Evolutionary conservation across 805 yeast species (phyloP), one percentile per base, ranked within the genome.

Genomic region (Komagataella mondaviorum): DNA sequence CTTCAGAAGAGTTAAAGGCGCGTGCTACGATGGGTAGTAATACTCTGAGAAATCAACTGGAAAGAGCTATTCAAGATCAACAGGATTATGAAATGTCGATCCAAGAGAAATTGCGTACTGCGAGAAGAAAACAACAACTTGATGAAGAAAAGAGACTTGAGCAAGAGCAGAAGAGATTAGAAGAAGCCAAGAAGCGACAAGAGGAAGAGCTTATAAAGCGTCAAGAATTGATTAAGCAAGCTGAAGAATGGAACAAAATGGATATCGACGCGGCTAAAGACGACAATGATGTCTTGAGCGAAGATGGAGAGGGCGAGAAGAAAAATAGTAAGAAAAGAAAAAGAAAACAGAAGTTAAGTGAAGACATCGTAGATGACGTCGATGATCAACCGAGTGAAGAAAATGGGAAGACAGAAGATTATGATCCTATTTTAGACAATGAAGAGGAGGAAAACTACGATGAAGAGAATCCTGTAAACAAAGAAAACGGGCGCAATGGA

Each of bases 1-100:
- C 95, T 2, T 73, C 84, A 23, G 79, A 79, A 17, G 96, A 90
- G 55, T 71, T 93, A 57, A 83, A 81, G 59, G 83, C 89, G 57
- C 81, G 97, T 68, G 91, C 93, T n/a, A 77, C 78, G 57, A 77
- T 88, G 76, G 96, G 96, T 62, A 74, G 80, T 49, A 78, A 81
- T 52, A 85, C 96, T 0, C 72, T 89, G 62, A 71, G 77, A 55
- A 81, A 78, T 53, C 84, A 89, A 62, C 73, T 93, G 56, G 85
- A 77, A 57, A 77, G 83, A 54, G 78, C 83, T 24, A 69, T 85
- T 50, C 79, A 75, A 23, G 91, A 87, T 56, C 96, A 93, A 56
- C 71, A 73, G 56, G 83, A 76, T 55, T 81, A 75, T 64, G 90
- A 87, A 53, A 64, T 64, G 16, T 73, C 76, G 52, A 71, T 78